phyloP scores from a whole-genome alignment of 2,329 filamentous ascomycete genomes.

The Phaeosphaeriaceae sp. region DNA sequence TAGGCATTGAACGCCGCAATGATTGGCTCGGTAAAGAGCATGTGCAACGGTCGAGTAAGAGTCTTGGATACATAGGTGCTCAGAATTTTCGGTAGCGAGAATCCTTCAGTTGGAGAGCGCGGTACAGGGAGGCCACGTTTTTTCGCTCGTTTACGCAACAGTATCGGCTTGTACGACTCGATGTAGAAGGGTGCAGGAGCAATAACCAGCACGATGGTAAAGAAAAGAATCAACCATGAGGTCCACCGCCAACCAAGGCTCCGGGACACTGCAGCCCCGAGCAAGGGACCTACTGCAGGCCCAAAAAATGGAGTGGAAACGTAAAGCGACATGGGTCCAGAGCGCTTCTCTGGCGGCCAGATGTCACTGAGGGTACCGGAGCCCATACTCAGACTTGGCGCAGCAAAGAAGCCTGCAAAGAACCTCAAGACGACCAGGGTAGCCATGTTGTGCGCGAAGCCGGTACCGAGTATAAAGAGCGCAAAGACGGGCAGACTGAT shows the following conservation, averaged over 20 bases:
- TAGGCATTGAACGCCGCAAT: slow-evolving; percentile 25
- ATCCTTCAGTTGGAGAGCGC: slow-evolving; percentile 13
- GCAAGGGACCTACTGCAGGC: slow-evolving; percentile 43
- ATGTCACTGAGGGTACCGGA: slow-evolving; percentile 50
- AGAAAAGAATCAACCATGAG: slow-evolving; percentile 50
- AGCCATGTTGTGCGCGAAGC: slow-evolving; percentile 67
- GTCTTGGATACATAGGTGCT: slow-evolving; percentile 1
- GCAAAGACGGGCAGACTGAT: slow-evolving; percentile 70
- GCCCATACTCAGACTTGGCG: slow-evolving; percentile 46
- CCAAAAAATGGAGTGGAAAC: slow-evolving; percentile 48
- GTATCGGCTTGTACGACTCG: slow-evolving; percentile 1
- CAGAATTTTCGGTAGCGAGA: slow-evolving; percentile 50
- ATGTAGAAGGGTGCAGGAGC: neutral
- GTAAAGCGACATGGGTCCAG: slow-evolving; percentile 37
- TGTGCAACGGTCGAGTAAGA: slow-evolving; percentile 55
- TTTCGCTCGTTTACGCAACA: neutral
- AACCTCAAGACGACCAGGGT: slow-evolving; percentile 73
- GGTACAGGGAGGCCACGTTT: neutral
- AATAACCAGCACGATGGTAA: slow-evolving; percentile 29
- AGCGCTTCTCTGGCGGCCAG: slow-evolving; percentile 37
- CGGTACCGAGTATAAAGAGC: slow-evolving; percentile 53
- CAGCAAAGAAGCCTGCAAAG: slow-evolving; percentile 41
- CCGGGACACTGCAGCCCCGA: slow-evolving; percentile 50
- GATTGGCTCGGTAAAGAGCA: slow-evolving; percentile 36
- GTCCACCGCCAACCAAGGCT: slow-evolving; percentile 49